These are phyloP conservation scores for Cercospora sojina DNA, from an alignment of 2,329 filamentous ascomycete species.

Conservation along the genomic window DNA sequence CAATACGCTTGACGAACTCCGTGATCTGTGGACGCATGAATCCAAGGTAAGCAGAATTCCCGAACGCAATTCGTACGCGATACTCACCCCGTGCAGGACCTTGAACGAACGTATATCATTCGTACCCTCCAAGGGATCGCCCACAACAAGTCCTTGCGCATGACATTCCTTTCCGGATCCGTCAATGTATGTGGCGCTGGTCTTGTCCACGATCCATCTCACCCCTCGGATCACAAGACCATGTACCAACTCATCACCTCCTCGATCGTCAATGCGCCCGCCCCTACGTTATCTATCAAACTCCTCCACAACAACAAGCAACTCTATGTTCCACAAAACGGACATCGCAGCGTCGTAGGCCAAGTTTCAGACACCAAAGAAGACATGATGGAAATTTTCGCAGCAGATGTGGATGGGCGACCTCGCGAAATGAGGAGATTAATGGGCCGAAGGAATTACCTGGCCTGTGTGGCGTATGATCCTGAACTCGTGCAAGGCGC, in stretches of 20 bases:
- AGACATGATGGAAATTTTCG: constrained; percentile 99
- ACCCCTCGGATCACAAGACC: constrained; percentile 92
- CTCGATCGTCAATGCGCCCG: constrained; percentile 85
- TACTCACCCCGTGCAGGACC: constrained; percentile 57
- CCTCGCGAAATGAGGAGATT: constrained; percentile 82
- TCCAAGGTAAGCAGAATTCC: constrained; percentile 62
- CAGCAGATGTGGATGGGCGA: constrained; percentile 83
- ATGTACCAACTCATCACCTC: constrained; percentile 99
- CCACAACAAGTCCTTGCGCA: constrained; percentile 90
- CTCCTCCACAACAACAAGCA: constrained; percentile 93
- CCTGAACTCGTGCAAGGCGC: constrained; percentile 66
- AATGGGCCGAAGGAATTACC: constrained; percentile 91
- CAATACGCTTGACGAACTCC: constrained; percentile 87
- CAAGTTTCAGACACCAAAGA: constrained; percentile 90
- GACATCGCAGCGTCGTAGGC: constrained; percentile 58
- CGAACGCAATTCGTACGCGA: constrained; percentile 5
- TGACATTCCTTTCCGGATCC: constrained; percentile 93
- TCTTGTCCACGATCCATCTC: constrained; percentile 87
- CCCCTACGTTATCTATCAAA: constrained; percentile 81
- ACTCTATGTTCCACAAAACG: constrained; percentile 87
- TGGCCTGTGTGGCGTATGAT: constrained; percentile 91
- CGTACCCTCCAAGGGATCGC: constrained; percentile 92
- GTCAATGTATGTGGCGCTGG: constrained; percentile 91
- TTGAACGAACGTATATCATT: constrained; percentile 94
- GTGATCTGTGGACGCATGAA: constrained; percentile 98